Percentiles rank a stretch among this genome's conserved stretches.
Evolutionary conservation across 202 grass and related monocot genomes (phyloP).

Genomic region (Schoenoplectus tabernaemontani): DNA sequence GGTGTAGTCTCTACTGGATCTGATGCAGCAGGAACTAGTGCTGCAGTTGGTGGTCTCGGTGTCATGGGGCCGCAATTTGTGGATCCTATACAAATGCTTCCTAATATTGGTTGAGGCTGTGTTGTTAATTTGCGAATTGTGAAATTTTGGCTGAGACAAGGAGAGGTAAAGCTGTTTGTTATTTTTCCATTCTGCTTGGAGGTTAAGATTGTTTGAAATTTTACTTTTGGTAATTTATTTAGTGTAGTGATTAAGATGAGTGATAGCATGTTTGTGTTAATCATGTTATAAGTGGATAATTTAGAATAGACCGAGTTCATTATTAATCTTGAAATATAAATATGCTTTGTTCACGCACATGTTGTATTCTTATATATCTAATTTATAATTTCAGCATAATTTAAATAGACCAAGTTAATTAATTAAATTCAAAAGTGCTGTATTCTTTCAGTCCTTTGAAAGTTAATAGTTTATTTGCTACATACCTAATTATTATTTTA

Average conservation of each 20-base stretch:
- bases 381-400: background rate
- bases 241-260: conserved; percentile 12
- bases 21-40: background rate
- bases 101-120: conserved; percentile 17
- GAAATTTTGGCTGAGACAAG: background rate
- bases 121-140: background rate
- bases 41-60: background rate
- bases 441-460: background rate
- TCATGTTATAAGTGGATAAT: conserved; percentile 15
- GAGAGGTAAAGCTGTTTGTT: conserved; percentile 8
- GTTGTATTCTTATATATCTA: background rate
- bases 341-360: background rate
- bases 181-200: background rate
- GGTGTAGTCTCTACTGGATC: conserved; percentile 6
- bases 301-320: conserved; percentile 12
- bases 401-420: background rate
- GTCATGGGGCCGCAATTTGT: conserved; percentile 7
- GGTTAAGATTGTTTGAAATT: conserved; percentile 12
- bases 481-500: background rate
- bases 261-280: conserved; percentile 9
- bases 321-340: conserved; percentile 6
- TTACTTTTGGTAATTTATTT: conserved; percentile 3
- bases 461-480: background rate
- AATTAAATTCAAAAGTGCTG: background rate
- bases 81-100: conserved; percentile 24